These are phyloP conservation scores for Boechera divaricarpa DNA, from an alignment of 345 rosid species.

Conservation along the genomic window DNA sequence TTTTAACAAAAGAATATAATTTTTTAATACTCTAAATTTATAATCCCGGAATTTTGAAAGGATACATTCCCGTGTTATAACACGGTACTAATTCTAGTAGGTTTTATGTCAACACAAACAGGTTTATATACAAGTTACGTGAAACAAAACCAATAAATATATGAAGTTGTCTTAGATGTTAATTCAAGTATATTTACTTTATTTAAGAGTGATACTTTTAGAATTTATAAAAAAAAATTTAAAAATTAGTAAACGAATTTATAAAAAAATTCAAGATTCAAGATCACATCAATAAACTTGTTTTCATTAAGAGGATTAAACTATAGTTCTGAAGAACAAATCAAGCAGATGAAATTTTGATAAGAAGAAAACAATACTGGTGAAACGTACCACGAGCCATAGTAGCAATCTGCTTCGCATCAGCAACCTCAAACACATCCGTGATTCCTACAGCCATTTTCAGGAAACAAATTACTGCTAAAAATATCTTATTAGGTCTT, in stretches of 20 bases:
- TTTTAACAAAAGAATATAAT: no score
- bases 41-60: no score
- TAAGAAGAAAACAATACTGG: conserved; percentile 46
- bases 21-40: no score
- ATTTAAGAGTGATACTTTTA: no score
- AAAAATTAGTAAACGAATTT: no score
- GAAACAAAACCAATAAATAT: no score
- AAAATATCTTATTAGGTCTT: neutral
- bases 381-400: conserved; percentile 69
- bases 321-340: neutral
- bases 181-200: no score
- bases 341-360: conserved; percentile 8
- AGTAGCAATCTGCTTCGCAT: conserved; percentile 72
- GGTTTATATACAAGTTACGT: no score
- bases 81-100: neutral
- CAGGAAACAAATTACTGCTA: neutral
- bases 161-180: no score
- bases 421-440: conserved; percentile 65
- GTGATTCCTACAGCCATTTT: conserved; percentile 53
- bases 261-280: neutral
- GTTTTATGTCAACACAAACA: no score
- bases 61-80: no score
- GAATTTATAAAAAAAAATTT: no score
- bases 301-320: neutral
- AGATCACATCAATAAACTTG: conserved; percentile 7